Base-by-base conservation (phyloP, 2,329 filamentous ascomycete genomes). In the Dactylonectria macrodidyma region DNA sequence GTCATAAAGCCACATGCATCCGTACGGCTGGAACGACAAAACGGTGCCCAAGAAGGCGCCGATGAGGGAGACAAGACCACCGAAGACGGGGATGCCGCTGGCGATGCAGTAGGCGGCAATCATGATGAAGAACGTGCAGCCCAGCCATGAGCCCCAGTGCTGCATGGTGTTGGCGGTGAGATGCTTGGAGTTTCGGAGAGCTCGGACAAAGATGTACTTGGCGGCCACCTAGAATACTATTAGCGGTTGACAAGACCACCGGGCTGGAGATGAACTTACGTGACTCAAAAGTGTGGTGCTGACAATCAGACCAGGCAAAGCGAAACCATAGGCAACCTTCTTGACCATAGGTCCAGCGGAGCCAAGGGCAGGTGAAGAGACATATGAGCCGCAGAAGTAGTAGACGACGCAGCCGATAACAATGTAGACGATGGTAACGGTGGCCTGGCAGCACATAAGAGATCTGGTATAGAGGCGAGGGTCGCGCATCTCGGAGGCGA, bases 351-450 rank as follows among this genome's bases (percentile, higher is more conserved):
- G 8, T 1, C 84, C 84, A 1, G 83, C 84, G 22, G 82, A 84
- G 1, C 83, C 84, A 2, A 86, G 78, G 1, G 84, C 82, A 0
- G 84, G 84, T 0, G 83, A 84, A 0, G 84, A 80, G 5, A 86
- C 82, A 59, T 81, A 84, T 0, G 81, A 82, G 0, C 84, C 84
- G 68, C 82, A 84, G 68, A 77, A 85, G 59, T 80, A 81, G 75
- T 85, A 86, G 2, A 86, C 80, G 0, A 85, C 82, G 2, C 78
- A 70, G 11, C 75, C 75, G 1, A 83, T 76, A 1, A 75, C 66
- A 22, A 77, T 63, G 30, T 81, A 81, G 4, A 78, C 79, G 11
- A 78, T 26, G 5, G 79, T 73, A 3, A 82, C 71, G 0, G 67
- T 75, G 65, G 38, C 72, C 70, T 67, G 75, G 62, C 73, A 76